phyloP scores from a whole-genome alignment of 2,329 filamentous ascomycete species.

The Acephala macrosclerotiorum region DNA sequence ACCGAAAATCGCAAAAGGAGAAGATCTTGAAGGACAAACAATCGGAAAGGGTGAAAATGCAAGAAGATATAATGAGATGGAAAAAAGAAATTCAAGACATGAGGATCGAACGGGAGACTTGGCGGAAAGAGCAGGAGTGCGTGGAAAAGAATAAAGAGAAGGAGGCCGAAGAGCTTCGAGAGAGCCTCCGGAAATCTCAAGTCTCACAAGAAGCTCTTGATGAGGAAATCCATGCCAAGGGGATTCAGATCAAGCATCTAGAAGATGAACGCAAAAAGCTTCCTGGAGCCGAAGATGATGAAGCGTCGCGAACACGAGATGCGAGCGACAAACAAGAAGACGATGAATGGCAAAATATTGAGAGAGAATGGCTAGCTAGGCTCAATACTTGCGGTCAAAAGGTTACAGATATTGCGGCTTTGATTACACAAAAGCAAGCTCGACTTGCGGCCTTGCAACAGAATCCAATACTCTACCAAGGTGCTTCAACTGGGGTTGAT shows the following conservation, averaged over 20 bases:
- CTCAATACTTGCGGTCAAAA: slow-evolving; percentile 34
- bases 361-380: slow-evolving; percentile 35
- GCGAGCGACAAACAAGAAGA: slow-evolving; percentile 40
- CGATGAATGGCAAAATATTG: slow-evolving; percentile 42
- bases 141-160: slow-evolving; percentile 59
- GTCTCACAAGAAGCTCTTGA: slow-evolving; percentile 65
- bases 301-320: slow-evolving; percentile 45
- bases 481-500: slow-evolving; percentile 44
- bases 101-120: slow-evolving; percentile 61
- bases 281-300: slow-evolving; percentile 66
- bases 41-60: slow-evolving; percentile 71
- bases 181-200: slow-evolving; percentile 66
- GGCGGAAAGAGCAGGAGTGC: slow-evolving; percentile 59
- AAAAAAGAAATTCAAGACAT: slow-evolving; percentile 68
- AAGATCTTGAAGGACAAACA: slow-evolving; percentile 73
- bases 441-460: slow-evolving; percentile 32
- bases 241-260: slow-evolving; percentile 74
- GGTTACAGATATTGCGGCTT: slow-evolving; percentile 37
- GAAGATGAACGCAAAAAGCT: slow-evolving; percentile 74
- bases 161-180: slow-evolving; percentile 59
- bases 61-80: slow-evolving; percentile 74
- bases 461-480: slow-evolving; percentile 42
- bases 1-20: slow-evolving; percentile 80
- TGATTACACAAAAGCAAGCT: slow-evolving; percentile 33
- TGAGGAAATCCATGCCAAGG: slow-evolving; percentile 75